Evolutionary conservation across 345 rosid species (phyloP).

Genomic region (Aethionema arabicum): DNA sequence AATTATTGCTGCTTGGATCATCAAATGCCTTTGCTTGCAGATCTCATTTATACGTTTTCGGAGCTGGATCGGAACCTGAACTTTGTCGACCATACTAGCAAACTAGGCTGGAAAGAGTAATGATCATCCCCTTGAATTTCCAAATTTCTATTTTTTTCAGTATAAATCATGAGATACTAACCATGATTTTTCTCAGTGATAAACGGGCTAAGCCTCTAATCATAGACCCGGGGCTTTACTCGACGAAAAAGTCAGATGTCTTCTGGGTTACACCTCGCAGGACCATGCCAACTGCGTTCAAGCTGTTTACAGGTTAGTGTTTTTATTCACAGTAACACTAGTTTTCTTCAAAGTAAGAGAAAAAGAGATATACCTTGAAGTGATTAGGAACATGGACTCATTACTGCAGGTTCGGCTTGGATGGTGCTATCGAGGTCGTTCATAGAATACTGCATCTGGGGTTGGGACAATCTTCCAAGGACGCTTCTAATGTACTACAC

Average conservation of each 20-base stretch:
- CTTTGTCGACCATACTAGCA: slow-evolving; percentile 66
- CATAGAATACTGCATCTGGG: slow-evolving; percentile 38
- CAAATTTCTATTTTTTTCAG: neutral
- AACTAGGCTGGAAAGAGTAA: slow-evolving; percentile 96
- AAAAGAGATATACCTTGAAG: no score
- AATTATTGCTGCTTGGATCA: neutral
- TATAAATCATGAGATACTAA: slow-evolving; percentile 3
- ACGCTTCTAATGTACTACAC: slow-evolving; percentile 39
- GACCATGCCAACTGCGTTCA: slow-evolving; percentile 83
- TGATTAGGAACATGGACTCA: neutral
- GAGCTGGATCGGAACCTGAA: slow-evolving; percentile 57
- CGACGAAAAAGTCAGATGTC: slow-evolving; percentile 65
- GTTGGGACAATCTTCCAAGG: slow-evolving; percentile 41
- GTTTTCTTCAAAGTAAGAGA: neutral
- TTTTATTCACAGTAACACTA: neutral
- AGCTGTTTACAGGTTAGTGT: slow-evolving; percentile 74
- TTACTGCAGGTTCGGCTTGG: slow-evolving; percentile 45
- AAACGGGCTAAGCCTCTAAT: slow-evolving; percentile 96
- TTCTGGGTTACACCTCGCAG: slow-evolving; percentile 76
- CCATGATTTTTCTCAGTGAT: slow-evolving; percentile 46
- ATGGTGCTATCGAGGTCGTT: slow-evolving; percentile 34
- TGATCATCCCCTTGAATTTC: neutral
- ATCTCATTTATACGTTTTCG: slow-evolving; percentile 59
- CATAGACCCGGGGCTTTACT: slow-evolving; percentile 92
- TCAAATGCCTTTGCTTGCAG: slow-evolving; percentile 31